These are phyloP conservation scores for Helichrysum umbraculigerum DNA, from an alignment of 129 eudicot genomes.

Conservation along the genomic window DNA sequence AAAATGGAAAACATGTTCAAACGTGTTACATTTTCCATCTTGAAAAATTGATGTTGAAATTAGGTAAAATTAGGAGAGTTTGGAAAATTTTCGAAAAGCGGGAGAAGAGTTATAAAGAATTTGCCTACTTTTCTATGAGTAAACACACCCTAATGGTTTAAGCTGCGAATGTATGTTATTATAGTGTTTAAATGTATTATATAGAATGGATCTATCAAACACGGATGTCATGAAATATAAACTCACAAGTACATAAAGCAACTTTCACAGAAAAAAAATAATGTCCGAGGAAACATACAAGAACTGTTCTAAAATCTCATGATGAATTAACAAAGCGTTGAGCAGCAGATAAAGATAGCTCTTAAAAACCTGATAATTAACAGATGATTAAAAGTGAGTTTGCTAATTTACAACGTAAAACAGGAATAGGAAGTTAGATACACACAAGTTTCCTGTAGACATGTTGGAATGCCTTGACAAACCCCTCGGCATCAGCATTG, in stretches of 20 bases:
- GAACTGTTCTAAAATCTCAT: slow-evolving; percentile 25
- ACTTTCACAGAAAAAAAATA: neutral
- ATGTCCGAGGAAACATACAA: neutral
- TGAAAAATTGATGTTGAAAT: no score
- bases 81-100: no score
- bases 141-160: no score
- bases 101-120: no score
- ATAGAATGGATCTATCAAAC: slow-evolving; percentile 10
- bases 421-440: neutral
- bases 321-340: slow-evolving; percentile 50
- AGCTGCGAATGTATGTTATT: no score
- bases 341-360: slow-evolving; percentile 65
- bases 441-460: slow-evolving; percentile 73
- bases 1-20: no score
- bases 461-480: slow-evolving; percentile 76
- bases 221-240: neutral
- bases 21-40: no score
- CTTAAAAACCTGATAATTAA: slow-evolving; percentile 63
- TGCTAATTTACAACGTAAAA: neutral
- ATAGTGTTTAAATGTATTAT: neutral
- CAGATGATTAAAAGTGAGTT: neutral
- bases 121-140: no score
- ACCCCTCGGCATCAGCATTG: slow-evolving; percentile 69
- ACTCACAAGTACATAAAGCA: slow-evolving; percentile 10
- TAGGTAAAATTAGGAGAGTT: no score